These are phyloP conservation scores for Dioscorea cayenensis DNA, from an alignment of 116 monocot species.

Conservation along the genomic window DNA sequence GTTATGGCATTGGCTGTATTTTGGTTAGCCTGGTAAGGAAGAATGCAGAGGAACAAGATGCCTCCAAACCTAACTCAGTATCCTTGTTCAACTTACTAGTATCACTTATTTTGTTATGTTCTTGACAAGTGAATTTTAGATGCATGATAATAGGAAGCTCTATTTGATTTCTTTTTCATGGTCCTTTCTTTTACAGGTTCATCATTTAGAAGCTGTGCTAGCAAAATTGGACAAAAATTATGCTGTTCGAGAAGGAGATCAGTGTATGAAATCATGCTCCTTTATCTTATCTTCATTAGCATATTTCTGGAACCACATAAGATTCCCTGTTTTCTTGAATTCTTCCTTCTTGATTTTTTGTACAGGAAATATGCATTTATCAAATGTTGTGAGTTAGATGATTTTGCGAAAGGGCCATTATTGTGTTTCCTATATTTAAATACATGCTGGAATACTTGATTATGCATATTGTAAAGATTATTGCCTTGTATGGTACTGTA, in stretches of 20 bases:
- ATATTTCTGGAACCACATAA: not conserved
- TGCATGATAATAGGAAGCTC: not conserved
- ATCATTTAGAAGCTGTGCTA: slow-evolving; percentile 47
- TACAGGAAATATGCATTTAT: too few relatives aligned
- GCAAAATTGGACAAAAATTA: slow-evolving; percentile 67
- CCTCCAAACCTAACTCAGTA: not conserved
- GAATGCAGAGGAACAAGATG: not conserved
- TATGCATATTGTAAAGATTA: too few relatives aligned
- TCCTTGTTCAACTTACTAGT: not conserved
- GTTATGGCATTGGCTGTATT: not conserved
- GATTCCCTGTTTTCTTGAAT: not conserved
- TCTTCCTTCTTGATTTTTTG: too few relatives aligned
- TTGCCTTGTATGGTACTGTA: too few relatives aligned
- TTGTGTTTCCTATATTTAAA: too few relatives aligned
- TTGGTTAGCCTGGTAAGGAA: not conserved
- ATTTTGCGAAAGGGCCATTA: too few relatives aligned
- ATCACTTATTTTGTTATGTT: not conserved
- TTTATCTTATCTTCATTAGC: not conserved
- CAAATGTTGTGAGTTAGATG: too few relatives aligned
- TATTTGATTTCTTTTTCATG: not conserved
- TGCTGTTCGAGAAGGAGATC: slow-evolving; percentile 57
- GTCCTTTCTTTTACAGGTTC: slow-evolving; percentile 35
- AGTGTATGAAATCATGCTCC: slow-evolving; percentile 42
- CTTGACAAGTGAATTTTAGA: not conserved
- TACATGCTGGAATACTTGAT: too few relatives aligned